Conservation (phyloP, 2,329 filamentous ascomycete genomes). For the Aureobasidium leucospermi region DNA sequence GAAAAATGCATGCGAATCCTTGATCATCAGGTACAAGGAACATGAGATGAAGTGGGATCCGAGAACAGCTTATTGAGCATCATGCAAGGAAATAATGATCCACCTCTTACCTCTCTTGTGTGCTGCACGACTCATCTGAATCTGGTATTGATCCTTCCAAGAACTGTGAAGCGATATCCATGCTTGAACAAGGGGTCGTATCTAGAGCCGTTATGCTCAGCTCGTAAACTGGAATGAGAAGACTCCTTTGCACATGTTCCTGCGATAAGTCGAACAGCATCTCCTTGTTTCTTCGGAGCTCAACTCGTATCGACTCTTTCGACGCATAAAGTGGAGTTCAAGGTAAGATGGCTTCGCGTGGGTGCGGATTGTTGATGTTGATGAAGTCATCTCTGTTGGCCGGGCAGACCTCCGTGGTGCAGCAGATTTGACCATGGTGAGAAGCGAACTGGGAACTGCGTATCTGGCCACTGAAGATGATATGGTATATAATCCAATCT, state of each 20-base stretch:
- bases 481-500: not conserved
- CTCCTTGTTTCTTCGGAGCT: too few relatives aligned
- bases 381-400: not conserved
- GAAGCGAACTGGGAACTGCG: not conserved
- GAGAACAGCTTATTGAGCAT: not conserved
- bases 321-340: not conserved
- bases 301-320: not conserved
- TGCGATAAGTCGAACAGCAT: not conserved
- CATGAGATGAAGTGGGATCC: not conserved
- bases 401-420: not conserved
- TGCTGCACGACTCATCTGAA: not conserved
- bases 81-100: not conserved
- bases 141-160: not conserved
- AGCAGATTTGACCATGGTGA: not conserved
- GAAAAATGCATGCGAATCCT: not conserved
- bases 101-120: not conserved
- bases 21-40: constrained; percentile 1
- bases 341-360: not conserved
- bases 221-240: not conserved
- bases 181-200: not conserved
- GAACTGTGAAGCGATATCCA: not conserved
- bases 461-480: not conserved
- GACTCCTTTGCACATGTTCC: not conserved
- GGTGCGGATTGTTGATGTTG: not conserved
- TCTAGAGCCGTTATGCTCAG: not conserved